Conservation (phyloP, 1,284 basidiomycete genomes). For the Phylloboletellus chloephorus region DNA sequence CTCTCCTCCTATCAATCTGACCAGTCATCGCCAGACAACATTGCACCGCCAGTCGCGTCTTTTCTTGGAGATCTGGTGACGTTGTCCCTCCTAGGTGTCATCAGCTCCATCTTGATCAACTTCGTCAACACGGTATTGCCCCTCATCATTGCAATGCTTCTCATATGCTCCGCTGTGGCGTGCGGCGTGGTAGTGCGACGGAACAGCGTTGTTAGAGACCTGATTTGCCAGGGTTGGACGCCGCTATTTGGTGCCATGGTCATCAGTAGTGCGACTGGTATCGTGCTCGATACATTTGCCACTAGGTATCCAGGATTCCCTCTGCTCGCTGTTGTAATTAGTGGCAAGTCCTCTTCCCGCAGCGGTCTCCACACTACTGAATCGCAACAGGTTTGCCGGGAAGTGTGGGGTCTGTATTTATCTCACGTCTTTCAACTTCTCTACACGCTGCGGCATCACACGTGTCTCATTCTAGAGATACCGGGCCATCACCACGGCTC, state of each 20-base stretch:
- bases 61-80: constrained; percentile 93
- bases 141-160: constrained; percentile 53
- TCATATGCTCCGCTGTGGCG: constrained; percentile 51
- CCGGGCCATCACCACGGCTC: constrained; percentile 43
- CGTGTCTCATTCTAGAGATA: constrained; percentile 14
- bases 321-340: constrained; percentile 83
- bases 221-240: constrained; percentile 83
- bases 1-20: background rate
- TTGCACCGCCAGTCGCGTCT: constrained; percentile 89
- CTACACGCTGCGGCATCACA: constrained; percentile 58
- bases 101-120: constrained; percentile 61
- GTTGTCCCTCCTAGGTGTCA: constrained; percentile 67
- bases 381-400: constrained; percentile 65
- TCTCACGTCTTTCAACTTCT: constrained; percentile 84
- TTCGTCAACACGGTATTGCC: constrained; percentile 64
- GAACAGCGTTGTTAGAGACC: constrained; percentile 62
- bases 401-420: constrained; percentile 85
- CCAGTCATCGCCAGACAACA: constrained; percentile 64
- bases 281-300: constrained; percentile 88
- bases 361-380: background rate
- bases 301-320: constrained; percentile 85
- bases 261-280: constrained; percentile 86
- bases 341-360: constrained; percentile 46
- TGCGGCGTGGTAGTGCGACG: constrained; percentile 54
- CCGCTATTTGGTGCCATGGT: constrained; percentile 91